Evolutionary conservation across 2,329 filamentous ascomycete species (phyloP), one percentile per base, ranked within the genome.

Genomic region (Penicillium rolfsii): DNA sequence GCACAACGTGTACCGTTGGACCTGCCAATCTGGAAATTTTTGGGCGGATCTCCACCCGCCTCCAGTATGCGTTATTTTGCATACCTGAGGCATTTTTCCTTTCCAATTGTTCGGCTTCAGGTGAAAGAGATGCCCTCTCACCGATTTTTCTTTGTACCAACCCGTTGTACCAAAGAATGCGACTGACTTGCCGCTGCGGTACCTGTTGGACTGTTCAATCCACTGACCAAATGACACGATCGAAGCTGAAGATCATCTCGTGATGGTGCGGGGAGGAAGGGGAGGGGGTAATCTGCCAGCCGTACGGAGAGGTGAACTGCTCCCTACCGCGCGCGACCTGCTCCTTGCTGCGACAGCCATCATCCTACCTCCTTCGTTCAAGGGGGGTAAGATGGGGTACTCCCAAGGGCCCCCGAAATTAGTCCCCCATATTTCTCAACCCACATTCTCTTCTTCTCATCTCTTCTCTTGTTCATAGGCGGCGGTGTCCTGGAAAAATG

Each of bases 11-110:
- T 36, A 16, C 22, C 36, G 28, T 22, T 48, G 26, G 52, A 33
- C 24, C 36, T 28, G 46, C 33, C 24, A 55, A 35, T 46, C 38
- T 53, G 49, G 22, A 49, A 52, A 38, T 43, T 41, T 26, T 41
- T 26, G 36, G 30, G 52, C 38, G 33, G 62, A 43, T 61, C 59
- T 36, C 56, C 59, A 60, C 59, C 59, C 53, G 33, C 53, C 54
- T 59, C 57, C 46, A 66, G 46, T 65, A 64, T 69, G 67, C 64
- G 67, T 61, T 57, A 69, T 69, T 69, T 68, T 61, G 57, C 58
- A 64, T 53, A 59, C 66, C 67, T 67, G 67, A 69, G 67, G 65
- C 65, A 67, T 68, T 69, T 69, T 69, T 62, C 55, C 40, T 61
- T 62, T 60, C 66, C 66, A 67, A 60, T 68, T 59, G 61, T 66